Percentiles rank a stretch among this genome's conserved stretches.
These are phyloP conservation scores for Penicillium sp. DNA, from an alignment of 2,329 filamentous ascomycete species.

Conservation along the genomic window DNA sequence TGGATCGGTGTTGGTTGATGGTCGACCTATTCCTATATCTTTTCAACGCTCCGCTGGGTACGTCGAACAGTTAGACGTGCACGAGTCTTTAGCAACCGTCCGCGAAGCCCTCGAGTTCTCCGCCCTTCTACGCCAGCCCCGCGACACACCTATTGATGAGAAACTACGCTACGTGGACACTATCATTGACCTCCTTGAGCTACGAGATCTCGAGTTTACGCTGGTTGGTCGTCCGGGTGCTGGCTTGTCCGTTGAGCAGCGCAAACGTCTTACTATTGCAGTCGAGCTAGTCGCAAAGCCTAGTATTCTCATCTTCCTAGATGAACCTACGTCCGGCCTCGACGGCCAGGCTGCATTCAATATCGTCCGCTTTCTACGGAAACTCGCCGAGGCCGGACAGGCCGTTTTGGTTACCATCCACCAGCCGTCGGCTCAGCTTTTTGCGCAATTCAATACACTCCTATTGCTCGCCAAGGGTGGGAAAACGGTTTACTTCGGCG, in stretches of 20 bases:
- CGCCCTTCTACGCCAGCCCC: neutral
- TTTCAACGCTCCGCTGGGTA: conserved; percentile 1
- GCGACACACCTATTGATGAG: neutral
- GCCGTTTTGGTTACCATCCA: neutral
- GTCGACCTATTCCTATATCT: neutral
- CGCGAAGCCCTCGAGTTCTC: neutral
- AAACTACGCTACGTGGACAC: neutral
- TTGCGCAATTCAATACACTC: neutral
- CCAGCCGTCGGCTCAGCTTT: neutral
- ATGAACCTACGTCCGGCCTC: neutral
- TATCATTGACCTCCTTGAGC: neutral
- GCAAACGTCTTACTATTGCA: neutral
- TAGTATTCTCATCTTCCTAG: neutral
- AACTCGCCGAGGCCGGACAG: neutral
- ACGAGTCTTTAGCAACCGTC: neutral
- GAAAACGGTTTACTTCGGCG: neutral
- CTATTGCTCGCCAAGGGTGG: neutral
- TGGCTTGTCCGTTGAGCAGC: neutral
- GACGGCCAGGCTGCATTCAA: neutral
- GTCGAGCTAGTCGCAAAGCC: neutral
- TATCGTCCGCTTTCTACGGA: neutral
- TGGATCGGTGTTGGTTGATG: neutral
- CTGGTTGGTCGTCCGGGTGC: neutral
- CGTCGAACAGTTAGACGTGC: neutral
- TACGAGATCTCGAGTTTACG: neutral